Evolutionary conservation across 225 moss, liverwort and hornwort genomes (phyloP).

Genomic region (Thuidium tamariscinum): DNA sequence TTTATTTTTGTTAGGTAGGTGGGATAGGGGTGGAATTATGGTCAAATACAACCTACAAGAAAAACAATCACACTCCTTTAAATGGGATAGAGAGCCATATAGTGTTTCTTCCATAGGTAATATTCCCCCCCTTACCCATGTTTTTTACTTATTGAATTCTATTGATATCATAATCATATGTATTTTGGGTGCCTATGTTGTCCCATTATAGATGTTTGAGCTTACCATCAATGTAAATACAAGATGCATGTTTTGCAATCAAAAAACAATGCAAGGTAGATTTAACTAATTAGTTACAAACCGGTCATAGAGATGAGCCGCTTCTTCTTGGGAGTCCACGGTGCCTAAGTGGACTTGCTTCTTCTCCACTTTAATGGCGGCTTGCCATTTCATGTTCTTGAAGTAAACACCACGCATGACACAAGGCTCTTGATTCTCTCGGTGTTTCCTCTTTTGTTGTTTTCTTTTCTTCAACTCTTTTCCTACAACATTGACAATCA

Average conservation of each 20-base stretch:
- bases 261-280: background rate
- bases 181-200: background rate
- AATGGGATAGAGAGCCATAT: too few relatives aligned
- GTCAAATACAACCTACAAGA: background rate
- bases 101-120: fast-evolving
- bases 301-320: slow-evolving; percentile 46
- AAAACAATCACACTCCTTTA: background rate
- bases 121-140: fast-evolving
- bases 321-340: slow-evolving; percentile 41
- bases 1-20: background rate
- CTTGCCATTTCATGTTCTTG: slow-evolving; percentile 62
- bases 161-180: background rate
- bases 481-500: background rate
- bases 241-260: background rate
- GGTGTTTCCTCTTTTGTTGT: slow-evolving; percentile 37
- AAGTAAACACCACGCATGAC: slow-evolving; percentile 50
- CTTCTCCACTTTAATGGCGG: slow-evolving; percentile 54
- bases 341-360: slow-evolving; percentile 51
- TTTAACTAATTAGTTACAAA: background rate
- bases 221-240: background rate
- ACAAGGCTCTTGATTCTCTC: slow-evolving; percentile 46
- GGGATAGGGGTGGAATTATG: too few relatives aligned
- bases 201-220: too few relatives aligned
- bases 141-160: background rate
- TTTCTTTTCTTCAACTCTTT: slow-evolving; percentile 49